These are phyloP conservation scores for Sclerotinia minor DNA, from an alignment of 2,329 filamentous ascomycete genomes.

Conservation along the genomic window DNA sequence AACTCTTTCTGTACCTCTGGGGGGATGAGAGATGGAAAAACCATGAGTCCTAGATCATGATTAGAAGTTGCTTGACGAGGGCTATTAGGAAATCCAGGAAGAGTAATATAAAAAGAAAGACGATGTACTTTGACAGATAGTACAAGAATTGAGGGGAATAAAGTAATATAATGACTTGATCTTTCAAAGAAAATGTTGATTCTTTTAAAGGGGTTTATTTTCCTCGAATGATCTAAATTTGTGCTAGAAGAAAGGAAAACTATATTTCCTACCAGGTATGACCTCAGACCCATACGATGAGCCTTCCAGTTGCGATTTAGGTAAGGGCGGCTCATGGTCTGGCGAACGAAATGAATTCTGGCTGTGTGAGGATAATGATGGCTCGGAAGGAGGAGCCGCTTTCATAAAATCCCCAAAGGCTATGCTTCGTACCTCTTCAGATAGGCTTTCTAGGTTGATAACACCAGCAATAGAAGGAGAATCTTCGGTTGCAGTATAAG, in stretches of 20 bases:
- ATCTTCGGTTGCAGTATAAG: neutral
- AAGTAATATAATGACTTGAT: neutral
- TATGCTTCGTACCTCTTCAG: neutral
- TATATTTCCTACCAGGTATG: constrained; percentile 61
- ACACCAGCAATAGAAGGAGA: neutral
- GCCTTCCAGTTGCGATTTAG: constrained; percentile 2
- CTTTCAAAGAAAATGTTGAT: neutral
- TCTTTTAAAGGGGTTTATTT: neutral
- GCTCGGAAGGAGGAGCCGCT: no score
- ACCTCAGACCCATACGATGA: constrained; percentile 53
- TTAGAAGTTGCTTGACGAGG: constrained; percentile 29
- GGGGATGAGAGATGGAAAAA: constrained; percentile 75
- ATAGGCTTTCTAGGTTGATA: neutral
- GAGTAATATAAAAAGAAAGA: neutral
- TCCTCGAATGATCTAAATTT: neutral
- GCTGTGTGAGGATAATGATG: neutral
- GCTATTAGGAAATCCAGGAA: neutral
- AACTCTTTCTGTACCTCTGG: constrained; percentile 66
- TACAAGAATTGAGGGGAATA: no score
- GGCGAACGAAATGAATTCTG: neutral
- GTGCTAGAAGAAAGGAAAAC: constrained; percentile 6
- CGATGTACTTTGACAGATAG: neutral
- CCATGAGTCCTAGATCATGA: constrained; percentile 64
- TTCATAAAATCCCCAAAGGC: neutral
- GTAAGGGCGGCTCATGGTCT: neutral